These are phyloP conservation scores for Gypsophila paniculata DNA, from an alignment of 179 eudicot species.

Conservation along the genomic window DNA sequence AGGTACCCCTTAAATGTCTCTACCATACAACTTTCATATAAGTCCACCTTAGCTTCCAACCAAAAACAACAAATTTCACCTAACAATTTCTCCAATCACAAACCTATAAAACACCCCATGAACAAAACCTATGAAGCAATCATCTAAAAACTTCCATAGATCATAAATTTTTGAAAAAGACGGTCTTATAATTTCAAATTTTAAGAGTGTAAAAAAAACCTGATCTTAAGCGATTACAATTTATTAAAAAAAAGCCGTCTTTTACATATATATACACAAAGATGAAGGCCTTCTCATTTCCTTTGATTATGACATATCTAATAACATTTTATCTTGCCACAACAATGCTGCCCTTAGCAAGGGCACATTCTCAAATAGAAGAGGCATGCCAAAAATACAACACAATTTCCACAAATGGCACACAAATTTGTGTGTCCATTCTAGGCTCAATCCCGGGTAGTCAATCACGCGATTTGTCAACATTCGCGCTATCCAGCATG, in stretches of 20 bases:
- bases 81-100: background rate
- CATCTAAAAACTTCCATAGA: background rate
- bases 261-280: background rate
- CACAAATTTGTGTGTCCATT: background rate
- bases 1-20: background rate
- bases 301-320: background rate
- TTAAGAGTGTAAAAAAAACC: background rate
- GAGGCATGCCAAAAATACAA: constrained; percentile 10
- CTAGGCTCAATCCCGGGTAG: background rate
- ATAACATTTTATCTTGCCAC: background rate
- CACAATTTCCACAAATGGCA: background rate
- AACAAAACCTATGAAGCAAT: background rate
- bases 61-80: background rate
- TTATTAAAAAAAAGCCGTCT: no score
- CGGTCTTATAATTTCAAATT: no score
- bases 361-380: constrained; percentile 9
- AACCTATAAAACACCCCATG: background rate
- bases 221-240: background rate
- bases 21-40: background rate
- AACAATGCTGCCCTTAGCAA: background rate
- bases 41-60: background rate
- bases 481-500: background rate
- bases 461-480: background rate
- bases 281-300: background rate
- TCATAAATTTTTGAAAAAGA: no score